Evolutionary conservation across 768 basidiomycete species (phyloP).

Genomic region (Terana coerulea): DNA sequence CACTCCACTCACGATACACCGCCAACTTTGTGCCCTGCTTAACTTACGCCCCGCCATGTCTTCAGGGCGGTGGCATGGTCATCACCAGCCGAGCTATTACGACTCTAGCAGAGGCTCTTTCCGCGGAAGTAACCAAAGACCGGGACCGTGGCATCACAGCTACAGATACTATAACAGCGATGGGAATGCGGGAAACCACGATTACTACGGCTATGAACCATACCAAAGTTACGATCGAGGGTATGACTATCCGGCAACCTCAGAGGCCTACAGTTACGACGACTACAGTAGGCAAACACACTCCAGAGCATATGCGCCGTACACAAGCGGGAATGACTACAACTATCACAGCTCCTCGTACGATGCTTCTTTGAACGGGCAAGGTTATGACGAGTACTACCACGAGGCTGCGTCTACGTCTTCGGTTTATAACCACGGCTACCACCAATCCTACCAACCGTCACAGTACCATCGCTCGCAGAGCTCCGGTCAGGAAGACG

Average conservation of each 20-base stretch:
- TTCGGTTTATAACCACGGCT: background rate
- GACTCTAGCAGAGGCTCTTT: too few relatives aligned
- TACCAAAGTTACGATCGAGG: background rate
- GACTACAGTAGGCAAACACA: too few relatives aligned
- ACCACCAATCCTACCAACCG: background rate
- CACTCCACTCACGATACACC: too few relatives aligned
- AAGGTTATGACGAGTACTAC: background rate
- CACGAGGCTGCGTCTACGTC: background rate
- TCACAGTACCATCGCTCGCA: background rate
- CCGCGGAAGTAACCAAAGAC: too few relatives aligned
- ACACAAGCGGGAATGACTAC: too few relatives aligned
- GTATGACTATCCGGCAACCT: background rate
- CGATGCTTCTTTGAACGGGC: background rate
- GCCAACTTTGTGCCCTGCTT: too few relatives aligned
- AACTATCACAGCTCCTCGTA: background rate
- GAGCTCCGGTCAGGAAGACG: background rate
- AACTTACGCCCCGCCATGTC: too few relatives aligned
- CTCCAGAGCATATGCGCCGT: too few relatives aligned
- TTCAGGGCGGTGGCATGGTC: too few relatives aligned
- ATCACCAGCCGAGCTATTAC: too few relatives aligned
- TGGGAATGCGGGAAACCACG: background rate
- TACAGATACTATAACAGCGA: background rate
- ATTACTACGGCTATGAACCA: background rate
- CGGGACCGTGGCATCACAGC: conserved; percentile 7
- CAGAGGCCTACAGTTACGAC: background rate